Conservation (phyloP, 2,329 filamentous ascomycete species). For the Sarocladium kiliense region DNA sequence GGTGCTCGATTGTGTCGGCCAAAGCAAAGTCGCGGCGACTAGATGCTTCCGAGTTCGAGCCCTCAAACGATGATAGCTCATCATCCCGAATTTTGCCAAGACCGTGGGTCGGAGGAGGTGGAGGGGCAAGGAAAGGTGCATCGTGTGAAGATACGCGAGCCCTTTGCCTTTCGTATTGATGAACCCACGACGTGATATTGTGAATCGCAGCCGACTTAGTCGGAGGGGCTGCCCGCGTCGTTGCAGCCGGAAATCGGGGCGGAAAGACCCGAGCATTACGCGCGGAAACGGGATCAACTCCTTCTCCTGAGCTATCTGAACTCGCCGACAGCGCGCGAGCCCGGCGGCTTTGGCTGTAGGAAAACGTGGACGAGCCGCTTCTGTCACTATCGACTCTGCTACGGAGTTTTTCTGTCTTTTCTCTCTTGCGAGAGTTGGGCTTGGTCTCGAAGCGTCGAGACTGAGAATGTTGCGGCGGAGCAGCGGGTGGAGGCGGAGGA, state of each 20-base stretch:
- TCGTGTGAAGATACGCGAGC: background rate
- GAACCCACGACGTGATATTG: constrained; percentile 1
- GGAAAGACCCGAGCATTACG: constrained; percentile 1
- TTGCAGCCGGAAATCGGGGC: background rate
- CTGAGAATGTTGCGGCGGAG: background rate
- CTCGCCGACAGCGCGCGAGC: background rate
- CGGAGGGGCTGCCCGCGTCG: background rate
- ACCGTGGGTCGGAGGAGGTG: background rate
- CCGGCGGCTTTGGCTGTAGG: background rate
- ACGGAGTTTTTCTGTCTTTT: background rate
- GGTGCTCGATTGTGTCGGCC: constrained; percentile 26
- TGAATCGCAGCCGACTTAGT: constrained; percentile 1
- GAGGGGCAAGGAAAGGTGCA: background rate
- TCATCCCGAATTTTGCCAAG: background rate
- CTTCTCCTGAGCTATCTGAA: background rate
- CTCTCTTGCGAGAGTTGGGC: background rate
- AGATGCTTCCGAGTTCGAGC: background rate
- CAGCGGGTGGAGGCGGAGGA: background rate
- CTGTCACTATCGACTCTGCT: background rate
- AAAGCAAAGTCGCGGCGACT: constrained; percentile 15
- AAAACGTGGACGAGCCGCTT: background rate
- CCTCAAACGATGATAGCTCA: background rate
- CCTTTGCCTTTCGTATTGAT: background rate
- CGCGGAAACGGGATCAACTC: background rate
- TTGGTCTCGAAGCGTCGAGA: background rate